Percentiles rank a stretch among this genome's conserved stretches.
Conservation (phyloP, 345 rosid species). For the Draba incana region DNA sequence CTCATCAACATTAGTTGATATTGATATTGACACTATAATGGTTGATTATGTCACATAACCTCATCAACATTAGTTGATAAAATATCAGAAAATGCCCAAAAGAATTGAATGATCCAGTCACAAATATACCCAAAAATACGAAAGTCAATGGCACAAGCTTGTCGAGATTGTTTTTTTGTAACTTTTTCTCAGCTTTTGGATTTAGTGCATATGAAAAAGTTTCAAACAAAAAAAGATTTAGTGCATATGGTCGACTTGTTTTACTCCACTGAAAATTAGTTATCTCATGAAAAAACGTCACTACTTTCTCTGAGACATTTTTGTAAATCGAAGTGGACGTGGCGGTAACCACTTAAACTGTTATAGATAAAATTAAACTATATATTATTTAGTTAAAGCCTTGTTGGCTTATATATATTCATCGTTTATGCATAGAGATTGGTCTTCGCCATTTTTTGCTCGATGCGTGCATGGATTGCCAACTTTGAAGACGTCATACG, state of each 20-base stretch:
- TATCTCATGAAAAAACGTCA: not conserved
- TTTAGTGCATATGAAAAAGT: too few relatives aligned
- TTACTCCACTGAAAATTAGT: slow-evolving; percentile 1
- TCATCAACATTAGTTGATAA: not conserved
- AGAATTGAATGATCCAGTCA: not conserved
- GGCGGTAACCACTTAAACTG: slow-evolving; percentile 28
- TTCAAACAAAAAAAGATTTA: not conserved
- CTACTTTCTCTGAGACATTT: not conserved
- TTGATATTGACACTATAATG: too few relatives aligned
- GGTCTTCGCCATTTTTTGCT: not conserved
- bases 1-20: not conserved
- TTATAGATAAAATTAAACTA: not conserved
- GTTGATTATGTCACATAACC: slow-evolving; percentile 20
- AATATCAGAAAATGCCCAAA: not conserved
- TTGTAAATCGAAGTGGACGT: slow-evolving; percentile 24
- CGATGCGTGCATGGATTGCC: not conserved
- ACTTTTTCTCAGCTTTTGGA: too few relatives aligned
- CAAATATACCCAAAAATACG: not conserved
- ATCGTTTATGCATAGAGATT: slow-evolving; percentile 10
- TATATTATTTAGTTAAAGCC: not conserved
- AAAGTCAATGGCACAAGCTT: not conserved
- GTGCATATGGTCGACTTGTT: slow-evolving; percentile 17
- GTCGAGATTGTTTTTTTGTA: not conserved
- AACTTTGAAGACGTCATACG: slow-evolving; percentile 22
- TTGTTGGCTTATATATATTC: not conserved